Percentiles rank a stretch among this genome's conserved stretches.
These are phyloP conservation scores for Auricularia cornea DNA, from an alignment of 768 basidiomycete species.

Conservation along the genomic window DNA sequence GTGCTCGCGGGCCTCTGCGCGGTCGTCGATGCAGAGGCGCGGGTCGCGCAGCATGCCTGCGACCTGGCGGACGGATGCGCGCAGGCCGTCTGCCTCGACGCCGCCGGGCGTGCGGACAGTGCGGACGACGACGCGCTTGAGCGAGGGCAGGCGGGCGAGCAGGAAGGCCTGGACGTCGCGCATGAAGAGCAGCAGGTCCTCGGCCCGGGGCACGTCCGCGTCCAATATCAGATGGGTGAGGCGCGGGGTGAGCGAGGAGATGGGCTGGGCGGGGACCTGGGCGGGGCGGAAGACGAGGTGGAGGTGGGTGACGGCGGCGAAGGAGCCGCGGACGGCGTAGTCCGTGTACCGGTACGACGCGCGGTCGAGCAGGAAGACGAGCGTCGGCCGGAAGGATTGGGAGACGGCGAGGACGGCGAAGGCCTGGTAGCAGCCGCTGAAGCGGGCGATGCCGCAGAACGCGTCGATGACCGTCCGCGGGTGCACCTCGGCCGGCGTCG, in stretches of 20 bases:
- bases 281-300: not conserved
- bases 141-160: not conserved
- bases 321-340: not conserved
- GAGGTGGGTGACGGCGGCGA: not conserved
- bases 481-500: not conserved
- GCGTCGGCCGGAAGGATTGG: not conserved
- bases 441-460: not conserved
- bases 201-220: not conserved
- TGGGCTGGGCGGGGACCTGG: not conserved
- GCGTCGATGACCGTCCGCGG: not conserved
- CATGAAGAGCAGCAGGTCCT: not conserved
- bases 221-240: not conserved
- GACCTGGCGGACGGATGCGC: not conserved
- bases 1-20: not conserved
- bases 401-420: not conserved
- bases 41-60: not conserved
- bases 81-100: not conserved
- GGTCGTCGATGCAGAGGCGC: not conserved
- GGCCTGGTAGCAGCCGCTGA: not conserved
- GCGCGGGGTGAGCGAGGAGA: not conserved
- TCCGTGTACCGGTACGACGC: not conserved
- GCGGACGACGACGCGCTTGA: not conserved
- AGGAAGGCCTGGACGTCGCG: not conserved
- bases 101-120: not conserved
- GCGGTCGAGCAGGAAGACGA: not conserved